These are phyloP conservation scores for Saccharomycopsis sp. DNA, from an alignment of 805 yeast species.

Conservation along the genomic window DNA sequence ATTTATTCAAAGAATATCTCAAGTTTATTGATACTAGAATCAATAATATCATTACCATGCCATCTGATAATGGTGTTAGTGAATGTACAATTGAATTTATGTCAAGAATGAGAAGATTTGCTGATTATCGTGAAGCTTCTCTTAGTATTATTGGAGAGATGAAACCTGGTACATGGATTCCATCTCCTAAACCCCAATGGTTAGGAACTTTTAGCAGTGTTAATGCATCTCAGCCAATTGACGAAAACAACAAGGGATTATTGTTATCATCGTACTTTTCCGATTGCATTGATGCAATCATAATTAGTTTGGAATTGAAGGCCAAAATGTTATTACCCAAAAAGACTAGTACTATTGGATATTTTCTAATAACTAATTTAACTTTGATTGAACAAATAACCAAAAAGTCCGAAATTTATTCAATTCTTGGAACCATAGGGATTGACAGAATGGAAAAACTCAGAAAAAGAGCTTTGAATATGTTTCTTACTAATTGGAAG, in stretches of 20 bases:
- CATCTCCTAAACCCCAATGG: constrained; percentile 47
- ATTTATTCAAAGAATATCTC: constrained; percentile 47
- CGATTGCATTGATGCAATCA: constrained; percentile 69
- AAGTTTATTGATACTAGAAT: constrained; percentile 44
- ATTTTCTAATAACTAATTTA: constrained; percentile 58
- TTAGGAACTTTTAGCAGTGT: constrained; percentile 39
- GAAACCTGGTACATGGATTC: constrained; percentile 61
- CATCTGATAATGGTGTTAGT: constrained; percentile 61
- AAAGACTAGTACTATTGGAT: constrained; percentile 38
- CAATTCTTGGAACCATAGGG: constrained; percentile 49
- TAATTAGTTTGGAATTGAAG: constrained; percentile 52
- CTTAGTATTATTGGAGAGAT: constrained; percentile 37
- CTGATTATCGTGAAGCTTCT: constrained; percentile 48
- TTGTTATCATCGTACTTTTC: constrained; percentile 58
- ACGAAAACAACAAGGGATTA: constrained; percentile 34
- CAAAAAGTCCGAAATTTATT: constrained; percentile 45
- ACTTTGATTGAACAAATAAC: constrained; percentile 66
- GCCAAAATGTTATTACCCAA: constrained; percentile 30
- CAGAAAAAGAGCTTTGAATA: constrained; percentile 61
- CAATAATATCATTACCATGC: constrained; percentile 34
- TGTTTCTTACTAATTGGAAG: constrained; percentile 74
- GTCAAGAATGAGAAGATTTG: constrained; percentile 52
- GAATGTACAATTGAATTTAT: constrained; percentile 65
- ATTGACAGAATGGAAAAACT: constrained; percentile 53
- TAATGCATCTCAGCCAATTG: constrained; percentile 29